phyloP scores from a whole-genome alignment of 768 basidiomycete genomes.

The Amanita polypyramis region DNA sequence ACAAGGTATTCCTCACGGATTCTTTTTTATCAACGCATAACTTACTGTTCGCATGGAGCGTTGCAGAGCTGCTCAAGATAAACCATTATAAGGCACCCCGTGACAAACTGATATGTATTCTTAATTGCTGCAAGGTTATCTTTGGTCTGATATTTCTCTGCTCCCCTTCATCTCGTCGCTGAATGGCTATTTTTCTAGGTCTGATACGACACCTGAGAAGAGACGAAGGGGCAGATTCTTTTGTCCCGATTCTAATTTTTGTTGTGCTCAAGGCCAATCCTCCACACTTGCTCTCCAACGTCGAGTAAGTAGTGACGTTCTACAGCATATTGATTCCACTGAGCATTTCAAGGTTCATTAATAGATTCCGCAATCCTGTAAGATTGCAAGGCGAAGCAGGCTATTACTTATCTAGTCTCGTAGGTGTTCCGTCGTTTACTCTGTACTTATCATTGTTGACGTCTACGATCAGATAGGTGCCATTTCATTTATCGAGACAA shows the following conservation, averaged over 20 bases:
- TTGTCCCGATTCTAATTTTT: constrained; percentile 89
- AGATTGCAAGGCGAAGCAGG: constrained; percentile 94
- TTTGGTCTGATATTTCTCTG: constrained; percentile 54
- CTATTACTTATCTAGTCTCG: constrained; percentile 93
- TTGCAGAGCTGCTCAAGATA: constrained; percentile 82
- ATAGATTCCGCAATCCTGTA: constrained; percentile 80
- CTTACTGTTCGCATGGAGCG: constrained; percentile 5
- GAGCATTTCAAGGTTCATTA: constrained; percentile 64
- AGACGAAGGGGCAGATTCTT: constrained; percentile 88
- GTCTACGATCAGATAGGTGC: constrained; percentile 68
- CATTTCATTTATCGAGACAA: constrained; percentile 94
- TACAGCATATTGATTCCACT: neutral
- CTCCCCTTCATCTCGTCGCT: constrained; percentile 1
- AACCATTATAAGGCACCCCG: constrained; percentile 99
- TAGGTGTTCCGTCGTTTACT: constrained; percentile 24
- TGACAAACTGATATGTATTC: constrained; percentile 94
- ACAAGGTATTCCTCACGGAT: constrained; percentile 52
- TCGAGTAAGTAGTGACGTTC: constrained; percentile 53
- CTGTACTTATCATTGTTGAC: neutral
- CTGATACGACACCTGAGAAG: constrained; percentile 78
- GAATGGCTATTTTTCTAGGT: constrained; percentile 33
- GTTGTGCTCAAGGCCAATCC: constrained; percentile 95
- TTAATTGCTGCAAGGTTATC: constrained; percentile 98
- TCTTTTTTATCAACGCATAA: neutral
- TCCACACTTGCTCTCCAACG: constrained; percentile 84